Percentiles rank a stretch among this genome's conserved stretches.
These are phyloP conservation scores for Plasmodium gaboni DNA, from an alignment of 169 alveolate genomes.

Conservation along the genomic window DNA sequence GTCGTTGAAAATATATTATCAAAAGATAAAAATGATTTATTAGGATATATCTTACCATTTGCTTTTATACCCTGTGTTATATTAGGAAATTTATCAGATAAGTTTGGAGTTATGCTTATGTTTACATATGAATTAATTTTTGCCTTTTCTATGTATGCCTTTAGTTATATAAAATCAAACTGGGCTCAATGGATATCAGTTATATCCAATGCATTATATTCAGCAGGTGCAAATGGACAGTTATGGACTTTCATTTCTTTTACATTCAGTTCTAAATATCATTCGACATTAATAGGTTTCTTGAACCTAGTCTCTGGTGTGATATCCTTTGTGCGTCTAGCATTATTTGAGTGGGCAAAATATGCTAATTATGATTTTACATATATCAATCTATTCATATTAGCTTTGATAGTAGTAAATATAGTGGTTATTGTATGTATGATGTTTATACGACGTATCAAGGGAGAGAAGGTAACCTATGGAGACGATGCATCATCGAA, in stretches of 20 bases:
- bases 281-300: conserved; percentile 77
- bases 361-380: conserved; percentile 56
- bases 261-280: conserved; percentile 79
- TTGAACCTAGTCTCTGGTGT: conserved; percentile 78
- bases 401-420: conserved; percentile 30
- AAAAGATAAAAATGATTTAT: conserved; percentile 44
- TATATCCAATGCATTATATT: conserved; percentile 67
- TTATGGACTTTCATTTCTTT: conserved; percentile 77
- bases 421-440: conserved; percentile 1
- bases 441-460: conserved; percentile 14
- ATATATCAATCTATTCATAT: conserved; percentile 39
- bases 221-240: conserved; percentile 79
- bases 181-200: conserved; percentile 70
- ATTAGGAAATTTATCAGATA: conserved; percentile 74
- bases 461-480: conserved; percentile 39
- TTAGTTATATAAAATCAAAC: conserved; percentile 34
- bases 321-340: conserved; percentile 50
- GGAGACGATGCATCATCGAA: conserved; percentile 33
- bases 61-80: conserved; percentile 76
- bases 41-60: conserved; percentile 75
- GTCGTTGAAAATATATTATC: conserved; percentile 69
- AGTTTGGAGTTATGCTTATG: conserved; percentile 76
- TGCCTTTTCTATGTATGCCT: conserved; percentile 40
- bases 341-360: conserved; percentile 69
- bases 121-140: conserved; percentile 74